These are phyloP conservation scores for Pyrenochaeta sp. DNA, from an alignment of 2,329 filamentous ascomycete genomes.

Conservation along the genomic window DNA sequence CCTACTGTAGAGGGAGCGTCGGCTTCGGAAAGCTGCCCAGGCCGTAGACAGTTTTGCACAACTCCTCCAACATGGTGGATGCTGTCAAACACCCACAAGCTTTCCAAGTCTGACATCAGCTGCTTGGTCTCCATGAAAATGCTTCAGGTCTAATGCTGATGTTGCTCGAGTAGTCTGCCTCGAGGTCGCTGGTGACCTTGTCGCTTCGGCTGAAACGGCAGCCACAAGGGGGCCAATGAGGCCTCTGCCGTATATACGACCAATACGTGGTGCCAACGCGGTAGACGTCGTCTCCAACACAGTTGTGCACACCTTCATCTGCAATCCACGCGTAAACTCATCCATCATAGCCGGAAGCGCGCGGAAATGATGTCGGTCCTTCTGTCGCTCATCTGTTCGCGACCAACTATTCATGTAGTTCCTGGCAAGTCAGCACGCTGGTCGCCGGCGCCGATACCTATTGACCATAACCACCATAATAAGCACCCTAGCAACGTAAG, in stretches of 20 bases:
- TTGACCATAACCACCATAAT: background rate
- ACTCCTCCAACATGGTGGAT: background rate
- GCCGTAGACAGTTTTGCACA: background rate
- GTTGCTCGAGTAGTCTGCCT: background rate
- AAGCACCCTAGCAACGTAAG: conserved; percentile 13
- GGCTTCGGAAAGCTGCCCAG: background rate
- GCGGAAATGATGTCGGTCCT: conserved; percentile 9
- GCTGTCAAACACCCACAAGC: conserved; percentile 1
- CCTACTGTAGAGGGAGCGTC: background rate
- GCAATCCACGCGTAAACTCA: background rate
- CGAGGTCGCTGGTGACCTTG: background rate
- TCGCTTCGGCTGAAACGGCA: conserved; percentile 7
- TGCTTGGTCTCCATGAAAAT: conserved; percentile 1
- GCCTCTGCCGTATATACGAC: background rate
- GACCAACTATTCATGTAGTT: background rate
- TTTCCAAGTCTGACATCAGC: conserved; percentile 9
- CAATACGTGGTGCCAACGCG: background rate
- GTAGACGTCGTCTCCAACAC: background rate
- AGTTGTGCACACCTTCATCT: background rate
- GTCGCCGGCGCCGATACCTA: background rate
- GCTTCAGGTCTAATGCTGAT: background rate
- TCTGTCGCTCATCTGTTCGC: background rate
- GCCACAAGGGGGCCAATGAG: conserved; percentile 12
- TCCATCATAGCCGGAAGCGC: conserved; percentile 2
- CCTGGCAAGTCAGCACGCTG: conserved; percentile 3